Conservation (phyloP, 305 asterid genomes). For the Fraxinus platypoda region DNA sequence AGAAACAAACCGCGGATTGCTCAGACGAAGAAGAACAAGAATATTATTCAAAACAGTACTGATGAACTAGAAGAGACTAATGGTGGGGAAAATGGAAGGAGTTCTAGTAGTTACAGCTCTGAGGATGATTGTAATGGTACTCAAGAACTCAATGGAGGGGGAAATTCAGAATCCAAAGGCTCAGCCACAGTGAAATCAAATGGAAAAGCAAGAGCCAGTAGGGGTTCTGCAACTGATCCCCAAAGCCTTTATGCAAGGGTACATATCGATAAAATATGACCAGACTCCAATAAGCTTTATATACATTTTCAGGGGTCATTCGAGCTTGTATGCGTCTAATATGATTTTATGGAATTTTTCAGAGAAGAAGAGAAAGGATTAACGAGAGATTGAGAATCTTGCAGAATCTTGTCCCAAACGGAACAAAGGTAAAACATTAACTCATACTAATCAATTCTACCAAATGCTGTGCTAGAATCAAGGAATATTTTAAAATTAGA, state of each 20-base stretch:
- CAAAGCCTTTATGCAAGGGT: constrained; percentile 96
- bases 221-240: constrained; percentile 87
- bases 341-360: constrained; percentile 19
- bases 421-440: constrained; percentile 37
- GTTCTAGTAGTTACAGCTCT: constrained; percentile 42
- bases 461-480: neutral
- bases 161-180: constrained; percentile 32
- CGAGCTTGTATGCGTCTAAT: neutral
- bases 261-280: neutral
- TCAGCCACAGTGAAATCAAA: constrained; percentile 29
- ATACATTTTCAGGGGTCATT: too few relatives aligned
- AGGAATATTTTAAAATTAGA: neutral
- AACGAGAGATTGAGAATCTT: constrained; percentile 78
- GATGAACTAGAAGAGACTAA: constrained; percentile 43
- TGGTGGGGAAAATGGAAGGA: constrained; percentile 28
- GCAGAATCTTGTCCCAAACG: constrained; percentile 89
- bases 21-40: constrained; percentile 48
- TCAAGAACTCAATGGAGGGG: constrained; percentile 43
- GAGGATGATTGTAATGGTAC: constrained; percentile 60
- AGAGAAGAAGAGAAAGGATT: constrained; percentile 89
- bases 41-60: constrained; percentile 22
- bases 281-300: neutral
- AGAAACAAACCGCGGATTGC: constrained; percentile 29
- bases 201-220: constrained; percentile 49
- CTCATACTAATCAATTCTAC: neutral